phyloP scores from a whole-genome alignment of 371 early-diverging fungal genomes.

The Zopfochytrium polystomum region DNA sequence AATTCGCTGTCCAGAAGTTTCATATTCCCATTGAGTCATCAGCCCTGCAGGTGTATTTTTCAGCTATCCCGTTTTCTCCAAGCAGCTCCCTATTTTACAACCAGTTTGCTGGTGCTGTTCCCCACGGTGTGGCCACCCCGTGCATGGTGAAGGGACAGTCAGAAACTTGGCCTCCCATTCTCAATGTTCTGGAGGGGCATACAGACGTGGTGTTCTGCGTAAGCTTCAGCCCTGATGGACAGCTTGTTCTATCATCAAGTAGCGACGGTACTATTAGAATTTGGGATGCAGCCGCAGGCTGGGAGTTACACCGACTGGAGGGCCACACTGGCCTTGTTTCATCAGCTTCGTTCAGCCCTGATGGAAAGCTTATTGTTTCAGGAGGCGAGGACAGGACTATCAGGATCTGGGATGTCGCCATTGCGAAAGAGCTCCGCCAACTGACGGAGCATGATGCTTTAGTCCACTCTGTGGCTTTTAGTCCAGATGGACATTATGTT shows the following conservation, averaged over 20 bases:
- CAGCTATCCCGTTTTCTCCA: background rate
- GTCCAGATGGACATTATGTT: conserved; percentile 61
- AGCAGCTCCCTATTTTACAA: background rate
- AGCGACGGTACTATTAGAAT: conserved; percentile 62
- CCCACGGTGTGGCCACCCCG: background rate
- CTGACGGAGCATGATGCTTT: conserved; percentile 86
- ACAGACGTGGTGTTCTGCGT: background rate
- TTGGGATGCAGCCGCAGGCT: conserved; percentile 15
- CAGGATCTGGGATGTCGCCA: conserved; percentile 81
- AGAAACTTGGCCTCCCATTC: background rate
- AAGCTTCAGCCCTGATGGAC: conserved; percentile 52
- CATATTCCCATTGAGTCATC: background rate
- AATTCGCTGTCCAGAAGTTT: background rate
- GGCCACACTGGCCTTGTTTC: conserved; percentile 34
- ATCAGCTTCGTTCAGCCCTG: conserved; percentile 5
- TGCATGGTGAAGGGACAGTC: background rate
- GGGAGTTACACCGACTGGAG: conserved; percentile 43
- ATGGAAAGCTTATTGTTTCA: conserved; percentile 13
- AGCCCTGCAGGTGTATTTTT: background rate
- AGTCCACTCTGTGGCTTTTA: conserved; percentile 86
- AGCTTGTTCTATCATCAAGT: conserved; percentile 83
- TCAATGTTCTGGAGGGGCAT: background rate
- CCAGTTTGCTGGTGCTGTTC: background rate
- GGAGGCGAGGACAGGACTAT: conserved; percentile 51
- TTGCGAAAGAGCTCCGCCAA: conserved; percentile 57